A percentile compares a stretch with the other conserved stretches of the same genome.
phyloP scores from a whole-genome alignment of 257 asterid genomes.

The Fraxinus pennsylvanica region DNA sequence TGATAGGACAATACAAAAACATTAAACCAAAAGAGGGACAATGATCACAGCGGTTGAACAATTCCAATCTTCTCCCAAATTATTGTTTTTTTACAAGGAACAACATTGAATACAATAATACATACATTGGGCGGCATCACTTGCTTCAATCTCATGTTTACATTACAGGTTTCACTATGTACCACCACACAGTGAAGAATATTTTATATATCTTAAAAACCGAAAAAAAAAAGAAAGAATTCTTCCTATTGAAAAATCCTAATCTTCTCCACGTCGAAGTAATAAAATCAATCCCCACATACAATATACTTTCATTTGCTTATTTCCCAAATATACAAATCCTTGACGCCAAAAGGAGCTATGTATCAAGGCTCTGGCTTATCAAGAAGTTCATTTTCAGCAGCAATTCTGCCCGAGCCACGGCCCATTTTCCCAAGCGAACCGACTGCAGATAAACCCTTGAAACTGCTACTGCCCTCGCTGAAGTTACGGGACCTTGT shows the following conservation, averaged over 20 bases:
- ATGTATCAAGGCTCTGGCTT: constrained; percentile 60
- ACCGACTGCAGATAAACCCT: constrained; percentile 69
- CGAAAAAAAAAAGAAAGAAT: constrained; percentile 33
- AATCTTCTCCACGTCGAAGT: constrained; percentile 38
- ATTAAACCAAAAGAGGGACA: constrained; percentile 11
- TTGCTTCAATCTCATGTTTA: constrained; percentile 23
- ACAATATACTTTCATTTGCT: constrained; percentile 46
- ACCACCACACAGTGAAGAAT: constrained; percentile 27
- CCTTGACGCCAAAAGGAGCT: constrained; percentile 6
- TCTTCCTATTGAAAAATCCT: constrained; percentile 29
- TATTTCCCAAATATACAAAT: constrained; percentile 40
- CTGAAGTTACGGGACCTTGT: constrained; percentile 68
- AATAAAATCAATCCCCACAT: constrained; percentile 40
- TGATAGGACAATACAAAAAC: constrained; percentile 1
- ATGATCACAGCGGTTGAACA: constrained; percentile 26
- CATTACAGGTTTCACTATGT: constrained; percentile 31
- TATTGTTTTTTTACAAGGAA: constrained; percentile 8
- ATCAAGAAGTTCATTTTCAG: constrained; percentile 61
- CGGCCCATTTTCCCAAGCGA: constrained; percentile 80
- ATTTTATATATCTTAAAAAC: constrained; percentile 29
- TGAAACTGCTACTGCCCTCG: constrained; percentile 93
- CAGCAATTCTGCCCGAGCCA: constrained; percentile 65
- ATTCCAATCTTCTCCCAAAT: constrained; percentile 9
- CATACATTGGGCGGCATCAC: constrained; percentile 19
- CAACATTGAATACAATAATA: constrained; percentile 15